Percentiles rank a stretch among this genome's conserved stretches.
Conservation (phyloP, 225 moss, liverwort and hornwort genomes). For the Pleurozium schreberi region DNA sequence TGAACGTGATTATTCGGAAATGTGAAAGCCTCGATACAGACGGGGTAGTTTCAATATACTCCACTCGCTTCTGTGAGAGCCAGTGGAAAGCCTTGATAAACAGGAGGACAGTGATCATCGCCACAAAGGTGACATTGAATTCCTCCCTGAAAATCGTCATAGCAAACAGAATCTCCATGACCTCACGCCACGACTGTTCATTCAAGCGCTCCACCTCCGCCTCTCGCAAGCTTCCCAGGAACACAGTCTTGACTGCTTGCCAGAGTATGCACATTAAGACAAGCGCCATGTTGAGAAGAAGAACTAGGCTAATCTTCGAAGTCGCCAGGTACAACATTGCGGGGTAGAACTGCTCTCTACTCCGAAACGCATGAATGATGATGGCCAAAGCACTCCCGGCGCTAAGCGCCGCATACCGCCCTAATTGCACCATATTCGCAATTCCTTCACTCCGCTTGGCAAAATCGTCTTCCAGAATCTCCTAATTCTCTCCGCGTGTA, state of each 20-base stretch:
- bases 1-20: conserved; percentile 90
- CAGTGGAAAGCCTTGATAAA: conserved; percentile 99
- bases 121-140: conserved; percentile 89
- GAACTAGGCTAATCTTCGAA: conserved; percentile 88
- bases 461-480: not conserved
- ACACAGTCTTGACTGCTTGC: conserved; percentile 92
- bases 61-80: conserved; percentile 98
- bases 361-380: conserved; percentile 82
- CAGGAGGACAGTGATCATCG: conserved; percentile 82
- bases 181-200: conserved; percentile 98
- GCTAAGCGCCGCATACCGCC: conserved; percentile 85
- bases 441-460: not conserved
- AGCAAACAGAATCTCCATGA: conserved; percentile 99
- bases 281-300: conserved; percentile 90
- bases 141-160: conserved; percentile 99
- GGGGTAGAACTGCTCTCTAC: conserved; percentile 95
- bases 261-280: conserved; percentile 90
- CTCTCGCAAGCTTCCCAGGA: conserved; percentile 81
- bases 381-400: conserved; percentile 73
- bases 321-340: conserved; percentile 98
- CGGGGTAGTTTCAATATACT: conserved; percentile 98
- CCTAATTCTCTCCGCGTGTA: not conserved
- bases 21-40: conserved; percentile 97
- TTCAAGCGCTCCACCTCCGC: conserved; percentile 97
- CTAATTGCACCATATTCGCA: conserved; percentile 83